Evolutionary conservation across 345 rosid species (phyloP).

Genomic region (Citrus trifoliata): DNA sequence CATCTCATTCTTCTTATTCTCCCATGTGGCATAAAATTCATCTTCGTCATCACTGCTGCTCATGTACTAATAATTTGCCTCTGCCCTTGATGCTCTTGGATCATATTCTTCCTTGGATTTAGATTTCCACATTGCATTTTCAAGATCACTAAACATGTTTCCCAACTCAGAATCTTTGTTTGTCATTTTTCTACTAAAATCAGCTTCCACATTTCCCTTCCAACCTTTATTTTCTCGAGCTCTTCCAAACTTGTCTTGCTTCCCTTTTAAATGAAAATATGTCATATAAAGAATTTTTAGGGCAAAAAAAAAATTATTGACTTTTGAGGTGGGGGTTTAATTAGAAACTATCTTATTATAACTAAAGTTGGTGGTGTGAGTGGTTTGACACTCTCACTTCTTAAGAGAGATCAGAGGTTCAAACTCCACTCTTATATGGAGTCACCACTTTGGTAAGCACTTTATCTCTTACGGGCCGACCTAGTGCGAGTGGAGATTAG

Average conservation of each 20-base stretch:
- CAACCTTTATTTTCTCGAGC: slow-evolving; percentile 3
- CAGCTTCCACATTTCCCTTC: slow-evolving; percentile 24
- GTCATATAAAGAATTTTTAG: too few relatives aligned
- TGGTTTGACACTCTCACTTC: too few relatives aligned
- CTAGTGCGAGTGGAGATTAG: too few relatives aligned
- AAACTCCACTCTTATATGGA: too few relatives aligned
- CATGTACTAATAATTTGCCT: slow-evolving; percentile 20
- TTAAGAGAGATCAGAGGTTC: too few relatives aligned
- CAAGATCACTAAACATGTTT: slow-evolving; percentile 65
- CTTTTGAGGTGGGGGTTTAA: too few relatives aligned
- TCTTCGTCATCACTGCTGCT: slow-evolving; percentile 38
- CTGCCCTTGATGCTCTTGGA: slow-evolving; percentile 18
- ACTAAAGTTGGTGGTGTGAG: too few relatives aligned
- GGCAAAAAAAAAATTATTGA: too few relatives aligned
- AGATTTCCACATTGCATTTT: slow-evolving; percentile 71
- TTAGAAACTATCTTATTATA: too few relatives aligned
- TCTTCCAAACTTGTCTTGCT: slow-evolving; percentile 16
- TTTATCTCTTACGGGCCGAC: too few relatives aligned
- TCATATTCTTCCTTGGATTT: slow-evolving; percentile 40
- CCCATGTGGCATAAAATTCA: slow-evolving; percentile 13
- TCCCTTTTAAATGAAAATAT: not conserved
- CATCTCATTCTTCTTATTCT: slow-evolving; percentile 9
- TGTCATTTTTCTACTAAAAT: slow-evolving; percentile 25
- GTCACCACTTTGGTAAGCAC: too few relatives aligned
- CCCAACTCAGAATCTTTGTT: slow-evolving; percentile 49